A percentile compares a stretch with the other conserved stretches of the same genome.
phyloP scores from a whole-genome alignment of 2,329 filamentous ascomycete species.

The Parastagonospora nodorum region DNA sequence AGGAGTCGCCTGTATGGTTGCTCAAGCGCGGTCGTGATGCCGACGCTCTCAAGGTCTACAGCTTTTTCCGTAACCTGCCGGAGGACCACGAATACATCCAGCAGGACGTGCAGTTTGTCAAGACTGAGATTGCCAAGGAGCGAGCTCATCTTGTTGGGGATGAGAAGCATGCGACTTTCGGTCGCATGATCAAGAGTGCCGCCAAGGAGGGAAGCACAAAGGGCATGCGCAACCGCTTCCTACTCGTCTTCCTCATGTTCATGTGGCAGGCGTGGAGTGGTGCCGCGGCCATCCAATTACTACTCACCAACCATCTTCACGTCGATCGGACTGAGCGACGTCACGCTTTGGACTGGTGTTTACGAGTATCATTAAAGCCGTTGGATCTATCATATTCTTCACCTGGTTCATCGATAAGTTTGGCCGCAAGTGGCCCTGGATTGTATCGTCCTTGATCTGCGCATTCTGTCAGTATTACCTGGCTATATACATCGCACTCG shows the following conservation, averaged over 20 bases:
- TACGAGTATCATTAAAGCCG: conserved; percentile 47
- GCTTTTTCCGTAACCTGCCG: conserved; percentile 53
- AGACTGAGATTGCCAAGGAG: conserved; percentile 37
- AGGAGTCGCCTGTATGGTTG: conserved; percentile 43
- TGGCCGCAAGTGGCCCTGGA: conserved; percentile 46
- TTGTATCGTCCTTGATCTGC: conserved; percentile 43
- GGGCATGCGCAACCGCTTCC: conserved; percentile 50
- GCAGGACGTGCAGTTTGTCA: conserved; percentile 41
- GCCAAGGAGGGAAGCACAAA: conserved; percentile 34
- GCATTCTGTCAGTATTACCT: conserved; percentile 47
- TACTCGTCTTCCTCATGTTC: conserved; percentile 49
- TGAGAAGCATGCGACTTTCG: conserved; percentile 31
- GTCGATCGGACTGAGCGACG: conserved; percentile 41
- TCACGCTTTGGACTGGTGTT: conserved; percentile 45
- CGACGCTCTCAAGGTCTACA: conserved; percentile 48
- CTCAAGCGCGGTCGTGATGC: conserved; percentile 39
- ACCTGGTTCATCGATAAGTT: conserved; percentile 46
- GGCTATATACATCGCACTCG: conserved; percentile 43
- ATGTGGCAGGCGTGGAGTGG: conserved; percentile 45
- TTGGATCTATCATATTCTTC: conserved; percentile 45
- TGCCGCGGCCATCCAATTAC: conserved; percentile 45
- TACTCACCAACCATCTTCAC: conserved; percentile 45
- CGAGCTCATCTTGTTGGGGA: conserved; percentile 33
- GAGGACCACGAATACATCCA: conserved; percentile 49
- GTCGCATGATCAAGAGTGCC: conserved; percentile 36